These are phyloP conservation scores for Quercus engelmannii DNA, from an alignment of 306 rosid species.

Conservation along the genomic window DNA sequence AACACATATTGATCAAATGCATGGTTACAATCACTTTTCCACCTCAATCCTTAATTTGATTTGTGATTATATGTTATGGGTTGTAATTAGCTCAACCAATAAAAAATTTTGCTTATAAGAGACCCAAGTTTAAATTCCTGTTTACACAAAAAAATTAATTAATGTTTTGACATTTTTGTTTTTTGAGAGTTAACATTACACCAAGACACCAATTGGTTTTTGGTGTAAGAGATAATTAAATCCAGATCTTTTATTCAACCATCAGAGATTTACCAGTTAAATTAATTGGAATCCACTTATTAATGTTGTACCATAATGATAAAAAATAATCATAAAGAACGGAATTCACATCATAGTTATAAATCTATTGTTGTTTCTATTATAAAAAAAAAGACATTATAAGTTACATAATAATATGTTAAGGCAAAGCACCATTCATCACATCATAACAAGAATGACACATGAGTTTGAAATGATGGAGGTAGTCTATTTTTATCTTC, in stretches of 20 bases:
- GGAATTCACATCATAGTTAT: too few species aligned
- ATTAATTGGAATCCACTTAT: rapidly evolving
- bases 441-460: not conserved
- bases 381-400: not conserved
- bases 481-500: not conserved
- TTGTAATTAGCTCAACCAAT: too few species aligned
- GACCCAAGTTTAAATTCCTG: too few species aligned
- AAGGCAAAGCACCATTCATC: not conserved
- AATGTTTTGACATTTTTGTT: too few species aligned
- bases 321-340: too few species aligned
- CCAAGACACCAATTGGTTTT: too few species aligned
- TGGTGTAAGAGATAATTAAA: rapidly evolving
- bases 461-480: conserved; percentile 18
- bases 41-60: not conserved
- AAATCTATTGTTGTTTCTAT: too few species aligned
- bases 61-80: not conserved
- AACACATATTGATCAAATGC: not conserved
- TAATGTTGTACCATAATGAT: too few species aligned
- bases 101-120: too few species aligned
- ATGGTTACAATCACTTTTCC: not conserved
- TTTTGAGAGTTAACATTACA: too few species aligned
- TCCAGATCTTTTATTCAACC: rapidly evolving
- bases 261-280: rapidly evolving
- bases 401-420: not conserved
- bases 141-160: too few species aligned